phyloP scores from a whole-genome alignment of 352 stramenopile genomes.

The Chrysophaeum taylorii region DNA sequence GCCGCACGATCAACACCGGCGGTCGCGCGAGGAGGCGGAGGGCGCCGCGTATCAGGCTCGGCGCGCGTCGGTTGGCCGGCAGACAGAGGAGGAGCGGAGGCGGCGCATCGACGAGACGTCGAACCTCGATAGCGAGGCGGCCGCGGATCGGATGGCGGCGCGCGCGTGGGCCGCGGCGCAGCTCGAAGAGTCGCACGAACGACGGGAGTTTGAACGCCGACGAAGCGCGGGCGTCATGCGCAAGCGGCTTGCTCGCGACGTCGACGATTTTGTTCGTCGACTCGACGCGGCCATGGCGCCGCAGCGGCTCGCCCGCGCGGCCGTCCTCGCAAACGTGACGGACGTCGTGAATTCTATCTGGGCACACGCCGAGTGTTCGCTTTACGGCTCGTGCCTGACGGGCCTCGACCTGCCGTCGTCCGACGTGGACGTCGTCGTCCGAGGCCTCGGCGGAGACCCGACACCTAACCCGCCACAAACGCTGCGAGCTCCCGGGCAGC shows the following conservation, averaged over 20 bases:
- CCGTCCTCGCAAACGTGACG: background rate
- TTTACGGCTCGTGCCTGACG: slow-evolving; percentile 90
- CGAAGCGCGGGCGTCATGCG: background rate
- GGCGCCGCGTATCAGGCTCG: background rate
- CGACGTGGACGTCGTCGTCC: slow-evolving; percentile 93
- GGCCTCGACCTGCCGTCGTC: slow-evolving; percentile 85
- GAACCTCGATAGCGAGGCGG: background rate
- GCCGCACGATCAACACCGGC: background rate
- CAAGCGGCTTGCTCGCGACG: background rate
- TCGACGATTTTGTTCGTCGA: background rate
- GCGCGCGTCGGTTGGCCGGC: background rate
- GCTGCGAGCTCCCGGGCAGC: no score
- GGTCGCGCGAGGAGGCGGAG: background rate
- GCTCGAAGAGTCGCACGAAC: background rate
- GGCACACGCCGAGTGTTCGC: slow-evolving; percentile 69
- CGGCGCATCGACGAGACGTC: background rate
- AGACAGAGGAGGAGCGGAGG: background rate
- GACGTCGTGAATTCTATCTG: slow-evolving; percentile 62
- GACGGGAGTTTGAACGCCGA: background rate
- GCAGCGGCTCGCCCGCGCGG: background rate
- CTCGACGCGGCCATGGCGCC: slow-evolving; percentile 1
- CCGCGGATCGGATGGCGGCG: background rate
- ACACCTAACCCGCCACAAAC: slow-evolving; percentile 15
- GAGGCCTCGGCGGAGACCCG: slow-evolving; percentile 39
- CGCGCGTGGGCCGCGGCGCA: background rate